Evolutionary conservation across 495 filamentous ascomycete genomes (phyloP).

Genomic region (Xylaria venustula): DNA sequence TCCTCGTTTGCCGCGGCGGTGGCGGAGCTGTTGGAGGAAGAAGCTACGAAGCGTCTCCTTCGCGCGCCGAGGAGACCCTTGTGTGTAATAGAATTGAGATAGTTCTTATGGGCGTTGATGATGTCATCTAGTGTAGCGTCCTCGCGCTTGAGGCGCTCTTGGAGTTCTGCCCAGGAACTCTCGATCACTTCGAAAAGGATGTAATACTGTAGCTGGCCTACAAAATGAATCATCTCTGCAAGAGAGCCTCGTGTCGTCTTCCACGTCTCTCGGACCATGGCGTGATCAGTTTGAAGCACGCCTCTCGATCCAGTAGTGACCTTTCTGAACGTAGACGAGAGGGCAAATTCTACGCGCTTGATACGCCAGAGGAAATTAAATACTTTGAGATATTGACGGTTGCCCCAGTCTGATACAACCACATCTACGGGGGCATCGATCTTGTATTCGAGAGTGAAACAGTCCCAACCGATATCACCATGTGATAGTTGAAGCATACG

Average conservation of each 20-base stretch:
- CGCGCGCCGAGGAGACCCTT: conserved; percentile 87
- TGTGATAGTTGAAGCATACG: conserved; percentile 94
- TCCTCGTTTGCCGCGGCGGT: conserved; percentile 42
- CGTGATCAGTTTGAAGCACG: conserved; percentile 78
- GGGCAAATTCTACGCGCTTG: conserved; percentile 94
- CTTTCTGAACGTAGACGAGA: conserved; percentile 87
- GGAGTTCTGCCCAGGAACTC: conserved; percentile 83
- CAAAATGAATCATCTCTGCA: conserved; percentile 98
- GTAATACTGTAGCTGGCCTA: conserved; percentile 96
- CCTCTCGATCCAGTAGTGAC: conserved; percentile 94
- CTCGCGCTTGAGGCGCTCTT: conserved; percentile 73
- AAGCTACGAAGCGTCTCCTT: conserved; percentile 28
- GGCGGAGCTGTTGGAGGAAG: conserved; percentile 41
- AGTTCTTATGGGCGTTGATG: conserved; percentile 85
- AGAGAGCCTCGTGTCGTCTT: conserved; percentile 82
- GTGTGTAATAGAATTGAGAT: conserved; percentile 90
- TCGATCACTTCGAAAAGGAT: conserved; percentile 99
- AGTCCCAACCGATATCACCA: conserved; percentile 98
- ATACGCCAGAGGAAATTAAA: conserved; percentile 99
- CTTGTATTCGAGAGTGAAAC: conserved; percentile 98
- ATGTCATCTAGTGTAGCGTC: conserved; percentile 92
- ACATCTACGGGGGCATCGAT: conserved; percentile 97
- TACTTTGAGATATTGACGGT: conserved; percentile 94
- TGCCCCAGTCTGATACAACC: conserved; percentile 91
- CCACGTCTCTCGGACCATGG: conserved; percentile 79